Base-by-base conservation (phyloP, 1,139 yeast species). In the Yamadazyma oceani region DNA sequence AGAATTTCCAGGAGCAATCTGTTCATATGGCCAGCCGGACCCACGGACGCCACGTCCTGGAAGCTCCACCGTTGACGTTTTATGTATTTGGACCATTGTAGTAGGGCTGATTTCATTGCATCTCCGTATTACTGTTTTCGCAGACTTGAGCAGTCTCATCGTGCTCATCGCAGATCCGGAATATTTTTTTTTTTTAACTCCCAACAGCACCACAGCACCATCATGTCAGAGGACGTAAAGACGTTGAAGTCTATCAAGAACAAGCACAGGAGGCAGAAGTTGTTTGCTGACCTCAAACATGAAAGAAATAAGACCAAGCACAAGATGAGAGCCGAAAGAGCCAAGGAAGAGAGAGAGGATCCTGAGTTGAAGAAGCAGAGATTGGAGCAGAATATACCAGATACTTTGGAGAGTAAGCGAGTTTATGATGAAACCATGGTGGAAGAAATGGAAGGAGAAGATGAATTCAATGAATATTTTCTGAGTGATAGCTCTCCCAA, bases 371-470 rank as follows among this genome's bases (percentile, higher is more conserved):
- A 79, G 56, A 89, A 80, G 42, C 83, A 88, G 57, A 80, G 98
- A 60, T 68, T 90, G 35, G 79, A 81, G 4, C 80, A 74, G 39
- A 89, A 90, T 58, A 80, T 87, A 1, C 94, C 98, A 1, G 84
- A 80, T 19, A 94, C 98, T 6, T 81, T 90, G 38, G 98, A 92
- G 52, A 75, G 81, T 42, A 88, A 87, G 70, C 73, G 98, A 57
- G 94, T 84, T 0, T 92, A 63, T 50, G 98, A 92, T 62, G 97
- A 92, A 60, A 87, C 97, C 1, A 85, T 89, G 12, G 77, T 73
- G 21, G 51, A 45, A 29, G 85, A 82, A 40, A 69, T 84, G 3
- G 95, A 86, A 57, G 95, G 92, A 15, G 90, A 82, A 42, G 96
- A 89, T 55, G 95, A 82, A 52, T 85, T 87, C 60, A 76, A 72